These are phyloP conservation scores for Saturnispora sekii DNA, from an alignment of 805 yeast species.

Conservation along the genomic window DNA sequence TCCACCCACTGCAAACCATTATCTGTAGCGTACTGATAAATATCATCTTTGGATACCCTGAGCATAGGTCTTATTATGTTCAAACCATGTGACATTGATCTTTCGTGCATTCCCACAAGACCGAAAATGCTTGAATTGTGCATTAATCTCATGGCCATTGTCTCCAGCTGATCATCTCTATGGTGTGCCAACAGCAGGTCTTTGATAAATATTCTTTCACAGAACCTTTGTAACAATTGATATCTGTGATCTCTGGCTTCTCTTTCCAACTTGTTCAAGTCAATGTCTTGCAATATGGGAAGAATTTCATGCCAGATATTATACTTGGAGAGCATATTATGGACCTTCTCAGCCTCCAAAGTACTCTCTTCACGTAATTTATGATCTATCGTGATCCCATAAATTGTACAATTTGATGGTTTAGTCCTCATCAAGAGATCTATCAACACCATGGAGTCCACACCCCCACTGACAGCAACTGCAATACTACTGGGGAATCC, in stretches of 20 bases:
- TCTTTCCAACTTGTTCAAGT: slow-evolving; percentile 32
- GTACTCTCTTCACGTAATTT: slow-evolving; percentile 38
- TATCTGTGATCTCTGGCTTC: slow-evolving; percentile 51
- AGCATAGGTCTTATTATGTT: slow-evolving; percentile 45
- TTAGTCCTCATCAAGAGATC: slow-evolving; percentile 32
- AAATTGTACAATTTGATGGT: slow-evolving; percentile 22
- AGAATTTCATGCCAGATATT: slow-evolving; percentile 21
- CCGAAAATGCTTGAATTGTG: slow-evolving; percentile 45
- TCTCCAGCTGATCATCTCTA: slow-evolving; percentile 63
- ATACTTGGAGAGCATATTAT: slow-evolving; percentile 13
- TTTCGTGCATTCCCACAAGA: slow-evolving; percentile 41
- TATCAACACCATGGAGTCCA: slow-evolving; percentile 66
- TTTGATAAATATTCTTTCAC: slow-evolving; percentile 27
- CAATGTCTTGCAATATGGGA: slow-evolving; percentile 13
- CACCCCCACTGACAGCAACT: slow-evolving; percentile 72
- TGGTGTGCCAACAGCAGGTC: slow-evolving; percentile 59
- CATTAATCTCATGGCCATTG: slow-evolving; percentile 46
- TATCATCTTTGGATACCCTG: slow-evolving; percentile 31
- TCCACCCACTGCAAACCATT: slow-evolving; percentile 52
- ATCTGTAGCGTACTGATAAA: slow-evolving; percentile 36
- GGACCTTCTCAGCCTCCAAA: slow-evolving; percentile 38
- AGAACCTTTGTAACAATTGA: slow-evolving; percentile 31
- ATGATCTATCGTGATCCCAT: slow-evolving; percentile 64
- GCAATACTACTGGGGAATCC: slow-evolving; percentile 9
- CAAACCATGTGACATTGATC: slow-evolving; percentile 21